Conservation (phyloP, 495 filamentous ascomycete species). For the Podospora pseudoanserina region DNA sequence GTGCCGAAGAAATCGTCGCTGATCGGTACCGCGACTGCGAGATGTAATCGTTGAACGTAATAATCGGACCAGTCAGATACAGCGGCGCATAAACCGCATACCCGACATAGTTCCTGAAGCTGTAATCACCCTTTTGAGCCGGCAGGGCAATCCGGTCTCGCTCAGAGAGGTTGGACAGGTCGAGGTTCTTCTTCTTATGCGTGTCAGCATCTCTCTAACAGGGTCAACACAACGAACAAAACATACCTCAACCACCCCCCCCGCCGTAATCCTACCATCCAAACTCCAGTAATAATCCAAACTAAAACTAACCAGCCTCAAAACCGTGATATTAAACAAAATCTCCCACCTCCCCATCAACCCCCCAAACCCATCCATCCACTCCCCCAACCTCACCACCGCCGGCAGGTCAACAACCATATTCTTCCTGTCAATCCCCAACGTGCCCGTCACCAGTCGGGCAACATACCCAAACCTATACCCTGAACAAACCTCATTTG, state of each 20-base stretch:
- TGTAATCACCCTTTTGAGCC: constrained; percentile 65
- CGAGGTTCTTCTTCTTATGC: constrained; percentile 96
- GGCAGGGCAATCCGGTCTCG: constrained; percentile 77
- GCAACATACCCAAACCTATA: constrained; percentile 68
- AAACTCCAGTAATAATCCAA: constrained; percentile 94
- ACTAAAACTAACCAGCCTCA: constrained; percentile 94
- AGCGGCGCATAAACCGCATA: constrained; percentile 90
- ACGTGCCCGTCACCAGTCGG: constrained; percentile 42
- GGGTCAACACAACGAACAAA: background rate
- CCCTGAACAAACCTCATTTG: constrained; percentile 79
- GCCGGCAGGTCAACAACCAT: constrained; percentile 33
- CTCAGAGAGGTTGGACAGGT: constrained; percentile 79
- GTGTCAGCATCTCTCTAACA: constrained; percentile 49
- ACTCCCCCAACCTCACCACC: constrained; percentile 56
- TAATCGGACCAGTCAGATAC: constrained; percentile 86
- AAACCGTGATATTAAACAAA: constrained; percentile 92
- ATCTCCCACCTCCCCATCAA: constrained; percentile 88
- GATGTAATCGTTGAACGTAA: constrained; percentile 98
- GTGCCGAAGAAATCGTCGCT: constrained; percentile 58
- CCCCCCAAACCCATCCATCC: constrained; percentile 73
- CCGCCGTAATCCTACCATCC: constrained; percentile 46
- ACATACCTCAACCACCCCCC: background rate
- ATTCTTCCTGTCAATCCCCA: constrained; percentile 29
- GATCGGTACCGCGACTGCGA: constrained; percentile 72
- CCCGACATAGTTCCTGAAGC: constrained; percentile 78